Evolutionary conservation across 1,284 basidiomycete genomes (phyloP), one percentile per base, ranked within the genome.

Genomic region (Caloboletus inedulis): DNA sequence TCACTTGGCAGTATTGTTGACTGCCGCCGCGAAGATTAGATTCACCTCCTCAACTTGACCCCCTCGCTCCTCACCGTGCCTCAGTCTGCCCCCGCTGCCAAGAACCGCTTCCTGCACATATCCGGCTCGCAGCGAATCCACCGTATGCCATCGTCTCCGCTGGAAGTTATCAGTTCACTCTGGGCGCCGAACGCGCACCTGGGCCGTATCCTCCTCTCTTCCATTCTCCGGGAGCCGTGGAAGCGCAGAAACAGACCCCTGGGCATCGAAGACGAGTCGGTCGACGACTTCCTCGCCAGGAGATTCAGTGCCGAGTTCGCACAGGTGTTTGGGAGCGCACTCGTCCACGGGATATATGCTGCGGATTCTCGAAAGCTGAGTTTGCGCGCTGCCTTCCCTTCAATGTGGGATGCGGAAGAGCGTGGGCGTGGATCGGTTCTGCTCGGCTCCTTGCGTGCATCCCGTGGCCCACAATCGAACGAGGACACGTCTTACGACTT

Each of bases 331-430:
- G 86, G 89, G 3, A 91, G 88, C 51, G 89, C 94, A 0, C 76
- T 98, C 56, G 82, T 94, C 1, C 95, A 98, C 62, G 96, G 95
- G 0, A 90, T 99, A 54, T 98, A 97, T 66, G 94, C 93, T 1
- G 84, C 91, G 0, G 93, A 96, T 62, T 82, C 92, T 3, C 73
- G 87, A 1, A 62, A 74, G 33, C 72, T 98, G 9, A 94, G 91
- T 56, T 76, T 93, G 0, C 79, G 86, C 2, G 80, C 91, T 4
- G 80, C 91, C 1, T 91, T 98, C 63, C 86, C 89, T 0, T 74
- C 75, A 4, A 62, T 97, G 18, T 89, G 82, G 78, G 80, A 85
- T 25, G 74, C 84, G 0, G 88, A 92, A 66, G 77, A 82, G 47
- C 64, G 75, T 7, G 84, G 84, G 4, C 73, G 79, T 13, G 89